These are phyloP conservation scores for Cladosporium sp. DNA, from an alignment of 2,329 filamentous ascomycete genomes.

Conservation along the genomic window DNA sequence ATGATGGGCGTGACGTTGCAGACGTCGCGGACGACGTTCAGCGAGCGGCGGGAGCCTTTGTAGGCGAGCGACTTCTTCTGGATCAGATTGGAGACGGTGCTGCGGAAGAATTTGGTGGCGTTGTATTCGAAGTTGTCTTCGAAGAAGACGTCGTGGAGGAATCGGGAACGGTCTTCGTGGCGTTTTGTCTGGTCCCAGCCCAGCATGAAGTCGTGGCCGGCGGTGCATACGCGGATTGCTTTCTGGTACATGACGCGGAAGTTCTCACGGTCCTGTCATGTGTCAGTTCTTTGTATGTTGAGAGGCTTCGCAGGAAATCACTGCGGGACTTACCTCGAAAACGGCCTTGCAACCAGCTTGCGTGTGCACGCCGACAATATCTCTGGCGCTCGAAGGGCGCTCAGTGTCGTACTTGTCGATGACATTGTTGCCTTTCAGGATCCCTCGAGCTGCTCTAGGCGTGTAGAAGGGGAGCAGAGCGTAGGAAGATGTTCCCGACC, in stretches of 20 bases:
- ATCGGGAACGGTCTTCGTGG: conserved; percentile 45
- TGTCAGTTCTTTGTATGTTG: neutral
- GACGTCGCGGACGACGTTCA: conserved; percentile 58
- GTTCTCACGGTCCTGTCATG: conserved; percentile 46
- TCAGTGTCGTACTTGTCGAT: conserved; percentile 49
- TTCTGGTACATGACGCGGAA: conserved; percentile 54
- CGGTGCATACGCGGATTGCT: conserved; percentile 45
- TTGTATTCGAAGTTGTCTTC: conserved; percentile 49
- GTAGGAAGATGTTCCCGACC: conserved; percentile 53
- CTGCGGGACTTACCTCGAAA: conserved; percentile 38
- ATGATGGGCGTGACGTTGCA: conserved; percentile 67
- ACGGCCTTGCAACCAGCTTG: conserved; percentile 54
- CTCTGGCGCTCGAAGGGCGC: conserved; percentile 45
- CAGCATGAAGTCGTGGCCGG: conserved; percentile 52
- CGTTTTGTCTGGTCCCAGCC: conserved; percentile 44
- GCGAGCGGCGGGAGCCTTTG: conserved; percentile 45
- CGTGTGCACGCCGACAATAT: conserved; percentile 52
- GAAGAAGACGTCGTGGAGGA: conserved; percentile 52
- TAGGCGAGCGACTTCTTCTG: conserved; percentile 51
- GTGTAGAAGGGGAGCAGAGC: conserved; percentile 56
- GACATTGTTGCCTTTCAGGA: conserved; percentile 48
- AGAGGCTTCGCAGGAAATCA: too few species aligned
- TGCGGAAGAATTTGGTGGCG: conserved; percentile 47
- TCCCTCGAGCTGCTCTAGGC: conserved; percentile 50
- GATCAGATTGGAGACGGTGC: conserved; percentile 49